These are phyloP conservation scores for Ustilago cynodontis DNA, from an alignment of 1,284 basidiomycete species.

Conservation along the genomic window DNA sequence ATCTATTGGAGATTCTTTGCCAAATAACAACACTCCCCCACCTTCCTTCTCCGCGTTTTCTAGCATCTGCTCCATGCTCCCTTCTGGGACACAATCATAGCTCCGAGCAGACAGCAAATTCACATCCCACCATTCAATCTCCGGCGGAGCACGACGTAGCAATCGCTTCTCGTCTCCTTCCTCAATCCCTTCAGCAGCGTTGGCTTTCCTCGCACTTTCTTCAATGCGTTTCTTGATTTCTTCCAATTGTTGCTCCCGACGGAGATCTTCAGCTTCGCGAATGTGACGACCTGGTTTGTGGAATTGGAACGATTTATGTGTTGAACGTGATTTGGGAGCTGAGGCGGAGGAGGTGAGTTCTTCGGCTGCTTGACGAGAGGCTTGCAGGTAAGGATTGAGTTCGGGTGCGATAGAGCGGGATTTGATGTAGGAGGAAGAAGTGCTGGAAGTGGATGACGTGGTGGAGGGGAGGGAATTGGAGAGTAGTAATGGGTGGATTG, in stretches of 20 bases:
- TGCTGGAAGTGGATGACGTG: constrained; percentile 6
- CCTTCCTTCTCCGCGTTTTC: constrained; percentile 70
- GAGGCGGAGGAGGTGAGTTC: constrained; percentile 13
- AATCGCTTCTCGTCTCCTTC: constrained; percentile 82
- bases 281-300: constrained; percentile 65
- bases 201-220: constrained; percentile 90
- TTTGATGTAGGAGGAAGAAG: constrained; percentile 22
- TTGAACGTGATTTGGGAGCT: constrained; percentile 52
- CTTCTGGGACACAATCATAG: constrained; percentile 77
- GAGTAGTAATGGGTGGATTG: constrained; percentile 62
- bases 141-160: constrained; percentile 85
- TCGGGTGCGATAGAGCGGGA: constrained; percentile 11
- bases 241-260: constrained; percentile 79
- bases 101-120: constrained; percentile 82
- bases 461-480: constrained; percentile 22
- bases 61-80: constrained; percentile 74
- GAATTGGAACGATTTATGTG: constrained; percentile 63
- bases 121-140: constrained; percentile 97
- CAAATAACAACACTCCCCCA: constrained; percentile 30
- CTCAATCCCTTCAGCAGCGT: constrained; percentile 90
- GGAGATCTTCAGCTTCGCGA: constrained; percentile 60
- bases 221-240: constrained; percentile 92
- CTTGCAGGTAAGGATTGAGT: constrained; percentile 62
- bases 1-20: constrained; percentile 81
- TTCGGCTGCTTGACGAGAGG: constrained; percentile 17